Percentiles rank a stretch among this genome's conserved stretches.
Evolutionary conservation across 345 rosid species (phyloP).

Genomic region (Laguncularia racemosa): DNA sequence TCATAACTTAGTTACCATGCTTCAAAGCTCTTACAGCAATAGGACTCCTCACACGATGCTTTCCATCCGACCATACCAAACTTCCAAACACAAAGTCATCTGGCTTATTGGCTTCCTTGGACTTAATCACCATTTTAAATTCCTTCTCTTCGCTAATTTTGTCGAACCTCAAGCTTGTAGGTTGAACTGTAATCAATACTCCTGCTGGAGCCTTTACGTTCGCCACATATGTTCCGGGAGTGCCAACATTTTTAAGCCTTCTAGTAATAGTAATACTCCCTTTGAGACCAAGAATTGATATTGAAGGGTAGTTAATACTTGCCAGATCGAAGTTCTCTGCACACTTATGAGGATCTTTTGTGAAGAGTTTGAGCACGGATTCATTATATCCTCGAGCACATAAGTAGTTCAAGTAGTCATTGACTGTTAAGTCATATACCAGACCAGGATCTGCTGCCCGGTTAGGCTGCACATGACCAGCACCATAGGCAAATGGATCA

Average conservation of each 20-base stretch:
- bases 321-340: slow-evolving; percentile 13
- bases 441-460: slow-evolving; percentile 48
- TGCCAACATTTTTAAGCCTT: slow-evolving; percentile 39
- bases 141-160: slow-evolving; percentile 31
- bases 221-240: slow-evolving; percentile 25
- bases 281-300: slow-evolving; percentile 24
- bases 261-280: slow-evolving; percentile 12
- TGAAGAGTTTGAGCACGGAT: slow-evolving; percentile 8
- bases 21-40: slow-evolving; percentile 15
- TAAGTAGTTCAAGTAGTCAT: slow-evolving; percentile 36
- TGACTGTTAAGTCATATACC: slow-evolving; percentile 24
- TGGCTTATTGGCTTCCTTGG: background rate
- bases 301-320: slow-evolving; percentile 52
- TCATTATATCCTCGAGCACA: slow-evolving; percentile 31
- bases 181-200: slow-evolving; percentile 22
- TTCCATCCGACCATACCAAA: slow-evolving; percentile 43
- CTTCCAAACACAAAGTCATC: slow-evolving; percentile 26
- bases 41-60: slow-evolving; percentile 41
- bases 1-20: too few relatives aligned
- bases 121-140: slow-evolving; percentile 24
- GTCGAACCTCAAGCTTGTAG: slow-evolving; percentile 24
- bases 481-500: slow-evolving; percentile 40
- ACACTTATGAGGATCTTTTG: slow-evolving; percentile 18
- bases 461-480: slow-evolving; percentile 44
- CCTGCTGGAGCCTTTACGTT: slow-evolving; percentile 23